Percentiles rank a stretch among this genome's conserved stretches.
Conservation (phyloP, 169 alveolate species). For the Cryptosporidium xiaoi region DNA sequence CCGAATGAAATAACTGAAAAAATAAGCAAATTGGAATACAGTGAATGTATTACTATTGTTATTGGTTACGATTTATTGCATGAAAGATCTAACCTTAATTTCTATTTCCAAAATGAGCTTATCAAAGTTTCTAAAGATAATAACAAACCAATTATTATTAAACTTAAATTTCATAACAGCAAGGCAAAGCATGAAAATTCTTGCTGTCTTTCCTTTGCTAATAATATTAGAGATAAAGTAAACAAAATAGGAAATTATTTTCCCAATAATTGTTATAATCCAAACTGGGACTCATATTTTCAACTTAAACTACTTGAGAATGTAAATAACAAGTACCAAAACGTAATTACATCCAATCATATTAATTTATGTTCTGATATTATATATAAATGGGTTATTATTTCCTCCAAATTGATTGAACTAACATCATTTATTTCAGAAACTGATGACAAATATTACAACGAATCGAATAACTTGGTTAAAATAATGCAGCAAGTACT, state of each 20-base stretch:
- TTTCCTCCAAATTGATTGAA: slow-evolving; percentile 43
- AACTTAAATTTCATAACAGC: slow-evolving; percentile 31
- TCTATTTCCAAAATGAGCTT: slow-evolving; percentile 20
- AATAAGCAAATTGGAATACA: slow-evolving; percentile 18
- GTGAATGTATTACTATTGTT: slow-evolving; percentile 21
- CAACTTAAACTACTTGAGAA: slow-evolving; percentile 12
- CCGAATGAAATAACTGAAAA: slow-evolving; percentile 39
- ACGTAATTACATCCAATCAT: slow-evolving; percentile 6
- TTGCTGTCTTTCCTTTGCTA: slow-evolving; percentile 59
- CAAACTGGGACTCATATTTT: slow-evolving; percentile 61
- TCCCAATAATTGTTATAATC: slow-evolving; percentile 51
- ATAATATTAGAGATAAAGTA: slow-evolving; percentile 16
- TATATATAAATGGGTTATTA: slow-evolving; percentile 49
- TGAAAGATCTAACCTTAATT: slow-evolving; percentile 27
- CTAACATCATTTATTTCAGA: slow-evolving; percentile 29
- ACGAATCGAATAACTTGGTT: slow-evolving; percentile 8
- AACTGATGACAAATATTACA: slow-evolving; percentile 6
- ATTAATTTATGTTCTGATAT: slow-evolving; percentile 21
- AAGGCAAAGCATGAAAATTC: slow-evolving; percentile 45
- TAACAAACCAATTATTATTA: slow-evolving; percentile 31
- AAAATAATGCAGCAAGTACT: slow-evolving; percentile 51
- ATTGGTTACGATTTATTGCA: slow-evolving; percentile 21
- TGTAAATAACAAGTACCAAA: slow-evolving; percentile 27
- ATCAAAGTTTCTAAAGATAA: slow-evolving; percentile 32
- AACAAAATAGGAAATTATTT: slow-evolving; percentile 27